These are phyloP conservation scores for Euphorbia celastroides DNA, from an alignment of 441 rosid species.

Conservation along the genomic window DNA sequence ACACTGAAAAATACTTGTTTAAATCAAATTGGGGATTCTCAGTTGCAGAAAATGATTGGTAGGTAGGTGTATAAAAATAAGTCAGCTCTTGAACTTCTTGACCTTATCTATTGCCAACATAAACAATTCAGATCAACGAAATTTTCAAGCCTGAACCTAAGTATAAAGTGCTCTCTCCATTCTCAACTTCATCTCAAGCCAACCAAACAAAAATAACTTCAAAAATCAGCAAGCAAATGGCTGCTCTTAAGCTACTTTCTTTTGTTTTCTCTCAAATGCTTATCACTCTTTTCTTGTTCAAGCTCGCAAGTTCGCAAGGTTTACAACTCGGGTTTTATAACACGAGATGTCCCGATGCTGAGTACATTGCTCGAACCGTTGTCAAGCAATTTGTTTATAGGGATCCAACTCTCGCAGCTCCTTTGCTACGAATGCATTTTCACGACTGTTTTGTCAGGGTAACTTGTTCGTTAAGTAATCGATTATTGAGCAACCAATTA, in stretches of 20 bases:
- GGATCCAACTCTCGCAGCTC: conserved; percentile 1
- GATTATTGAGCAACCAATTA: no score
- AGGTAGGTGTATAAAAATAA: not conserved
- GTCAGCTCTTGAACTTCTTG: not conserved
- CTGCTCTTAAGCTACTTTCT: not conserved
- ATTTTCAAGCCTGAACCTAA: not conserved
- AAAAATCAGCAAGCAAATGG: not conserved
- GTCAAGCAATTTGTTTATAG: not conserved
- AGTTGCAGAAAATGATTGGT: not conserved
- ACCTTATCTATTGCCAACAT: not conserved
- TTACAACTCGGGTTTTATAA: not conserved
- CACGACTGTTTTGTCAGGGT: conserved; percentile 3
- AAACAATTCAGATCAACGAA: not conserved
- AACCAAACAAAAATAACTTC: not conserved
- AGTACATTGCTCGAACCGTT: not conserved
- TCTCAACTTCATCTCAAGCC: not conserved
- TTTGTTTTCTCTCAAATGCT: not conserved
- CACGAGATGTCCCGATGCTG: not conserved
- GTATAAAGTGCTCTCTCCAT: not conserved
- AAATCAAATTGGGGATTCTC: not conserved
- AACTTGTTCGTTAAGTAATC: not conserved
- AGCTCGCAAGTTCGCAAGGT: not conserved
- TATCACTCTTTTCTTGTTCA: not conserved
- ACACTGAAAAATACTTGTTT: not conserved
- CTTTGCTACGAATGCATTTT: not conserved